These are phyloP conservation scores for Hypoxylon lienhwacheense DNA, from an alignment of 495 filamentous ascomycete species.

Conservation along the genomic window DNA sequence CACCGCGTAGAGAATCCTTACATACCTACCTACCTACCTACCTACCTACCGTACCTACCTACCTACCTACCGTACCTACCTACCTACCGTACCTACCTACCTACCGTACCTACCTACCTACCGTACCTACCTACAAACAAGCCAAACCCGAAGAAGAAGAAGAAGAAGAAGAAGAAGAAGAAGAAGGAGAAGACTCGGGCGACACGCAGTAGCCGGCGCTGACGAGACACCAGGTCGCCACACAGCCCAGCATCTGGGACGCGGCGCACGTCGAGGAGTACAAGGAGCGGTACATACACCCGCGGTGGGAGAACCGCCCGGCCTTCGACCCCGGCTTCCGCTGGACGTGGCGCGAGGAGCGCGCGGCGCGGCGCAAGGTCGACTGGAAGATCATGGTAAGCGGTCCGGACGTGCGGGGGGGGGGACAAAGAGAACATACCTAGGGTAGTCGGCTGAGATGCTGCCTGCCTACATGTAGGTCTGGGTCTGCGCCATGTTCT, in stretches of 20 bases:
- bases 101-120: no score
- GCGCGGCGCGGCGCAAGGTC: conserved; percentile 31
- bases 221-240: conserved; percentile 28
- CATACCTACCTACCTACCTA: no score
- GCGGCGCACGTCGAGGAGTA: conserved; percentile 36
- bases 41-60: no score
- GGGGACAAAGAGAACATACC: not conserved
- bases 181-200: no score
- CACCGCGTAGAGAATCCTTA: no score
- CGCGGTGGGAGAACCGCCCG: conserved; percentile 35
- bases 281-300: conserved; percentile 37
- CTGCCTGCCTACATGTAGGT: no score
- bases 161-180: no score
- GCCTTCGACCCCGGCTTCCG: conserved; percentile 34
- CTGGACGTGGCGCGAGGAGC: conserved; percentile 36
- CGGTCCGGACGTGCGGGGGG: not conserved
- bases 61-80: no score
- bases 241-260: conserved; percentile 38
- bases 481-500: conserved; percentile 36
- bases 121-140: no score
- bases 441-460: conserved; percentile 3
- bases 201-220: not conserved
- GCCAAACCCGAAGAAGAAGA: no score
- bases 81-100: no score
- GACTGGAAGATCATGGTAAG: conserved; percentile 39